Base-by-base conservation (phyloP, 225 moss, liverwort and hornwort species). In the Bryoerythrophyllum caledonicum region DNA sequence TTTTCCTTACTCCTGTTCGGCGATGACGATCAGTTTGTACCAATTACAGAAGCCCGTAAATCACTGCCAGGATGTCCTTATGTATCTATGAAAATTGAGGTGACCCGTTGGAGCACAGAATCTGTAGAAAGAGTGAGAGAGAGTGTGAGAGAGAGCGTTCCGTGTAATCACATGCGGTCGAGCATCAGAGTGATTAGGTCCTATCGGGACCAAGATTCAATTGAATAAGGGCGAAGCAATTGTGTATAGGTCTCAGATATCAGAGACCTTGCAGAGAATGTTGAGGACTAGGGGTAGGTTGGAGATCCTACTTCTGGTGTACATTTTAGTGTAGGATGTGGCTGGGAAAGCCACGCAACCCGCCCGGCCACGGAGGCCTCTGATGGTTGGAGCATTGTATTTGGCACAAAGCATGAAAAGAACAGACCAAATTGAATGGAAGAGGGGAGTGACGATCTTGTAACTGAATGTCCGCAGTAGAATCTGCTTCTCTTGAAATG, bases 1-100 rank as follows among this genome's bases (percentile, higher is more conserved):
- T 91, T 56, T 81, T 88, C 79, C 83, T 82, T 15, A 85, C 85
- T 59, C 85, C 85, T 66, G 83, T 83, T n/a, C 81, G 83, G 78
- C 78, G 81, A 66, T 88, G 48, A 74, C 44, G 70, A 76, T 76
- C 66, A 71, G 40, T 67, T 53, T 72, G 75, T 74, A 67, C 73
- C 56, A 54, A 61, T 73, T 62, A 41, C 76, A 67, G 43, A 51
- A 71, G 70, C 40, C 72, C 70, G 76, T 61, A 63, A 70, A 76
- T 60, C 38, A 51, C 67, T 27, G 51, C 17, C 49, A 65, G 59
- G 81, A 76, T 56, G 75, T 67, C 83, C 61, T 49, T 72, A 62
- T 82, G 60, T 75, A 80, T 68, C 25, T 72, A 78, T 43, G 60
- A 73, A 78, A 72, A 76, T 43, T 56, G 69, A 78, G 78, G 77